Evolutionary conservation across 2,329 filamentous ascomycete genomes (phyloP).

Genomic region (Hypoxylon sp.): DNA sequence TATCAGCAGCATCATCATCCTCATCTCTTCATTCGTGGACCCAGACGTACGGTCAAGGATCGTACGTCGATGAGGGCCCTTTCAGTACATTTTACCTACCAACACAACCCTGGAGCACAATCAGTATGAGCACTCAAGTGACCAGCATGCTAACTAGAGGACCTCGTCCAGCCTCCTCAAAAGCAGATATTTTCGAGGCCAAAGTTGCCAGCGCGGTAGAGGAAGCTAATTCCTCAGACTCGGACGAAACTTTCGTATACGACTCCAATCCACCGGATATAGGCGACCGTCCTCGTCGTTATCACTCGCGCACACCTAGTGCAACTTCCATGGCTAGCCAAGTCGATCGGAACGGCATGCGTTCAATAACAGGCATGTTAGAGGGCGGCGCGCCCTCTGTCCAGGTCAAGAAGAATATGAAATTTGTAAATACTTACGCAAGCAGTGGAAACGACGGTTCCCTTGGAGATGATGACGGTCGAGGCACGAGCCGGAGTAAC

Average conservation of each 20-base stretch:
- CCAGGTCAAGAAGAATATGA: slow-evolving; percentile 92
- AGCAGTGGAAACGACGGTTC: slow-evolving; percentile 68
- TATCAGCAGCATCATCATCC: slow-evolving; percentile 40
- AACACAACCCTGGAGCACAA: slow-evolving; percentile 47
- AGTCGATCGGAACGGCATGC: slow-evolving; percentile 71
- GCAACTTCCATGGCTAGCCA: slow-evolving; percentile 87
- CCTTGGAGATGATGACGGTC: slow-evolving; percentile 77
- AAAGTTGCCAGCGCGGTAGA: slow-evolving; percentile 97
- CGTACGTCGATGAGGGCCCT: slow-evolving; percentile 49
- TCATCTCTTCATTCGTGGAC: slow-evolving; percentile 57
- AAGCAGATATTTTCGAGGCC: slow-evolving; percentile 98
- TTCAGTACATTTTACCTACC: slow-evolving; percentile 45
- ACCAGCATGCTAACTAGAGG: slow-evolving; percentile 62
- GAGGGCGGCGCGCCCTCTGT: slow-evolving; percentile 69
- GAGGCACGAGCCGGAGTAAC: slow-evolving; percentile 72
- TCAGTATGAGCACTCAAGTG: slow-evolving; percentile 58
- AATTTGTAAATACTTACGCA: slow-evolving; percentile 87
- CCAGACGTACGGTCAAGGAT: slow-evolving; percentile 55
- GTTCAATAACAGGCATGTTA: slow-evolving; percentile 77
- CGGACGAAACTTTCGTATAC: slow-evolving; percentile 98
- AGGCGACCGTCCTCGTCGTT: slow-evolving; percentile 76
- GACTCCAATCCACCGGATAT: slow-evolving; percentile 91
- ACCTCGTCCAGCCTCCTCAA: slow-evolving; percentile 80
- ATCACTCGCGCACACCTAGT: slow-evolving; percentile 95
- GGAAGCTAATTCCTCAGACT: slow-evolving; percentile 96